Evolutionary conservation across 495 filamentous ascomycete genomes (phyloP), one percentile per base, ranked within the genome.

Genomic region (Penicillium desertorum): DNA sequence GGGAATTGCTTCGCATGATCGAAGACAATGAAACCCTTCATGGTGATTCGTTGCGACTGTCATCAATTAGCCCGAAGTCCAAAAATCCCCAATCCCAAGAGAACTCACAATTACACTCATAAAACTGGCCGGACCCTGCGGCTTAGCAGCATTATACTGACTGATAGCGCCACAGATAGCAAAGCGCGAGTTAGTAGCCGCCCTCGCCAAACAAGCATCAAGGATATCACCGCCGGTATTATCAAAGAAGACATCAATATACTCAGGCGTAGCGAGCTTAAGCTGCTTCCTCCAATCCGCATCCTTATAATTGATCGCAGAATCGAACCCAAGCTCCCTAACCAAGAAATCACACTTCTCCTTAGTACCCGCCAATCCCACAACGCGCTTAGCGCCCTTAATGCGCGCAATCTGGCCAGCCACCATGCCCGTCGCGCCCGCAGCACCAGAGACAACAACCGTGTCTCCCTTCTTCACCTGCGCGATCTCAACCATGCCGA

Each of bases 331-430:
- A 27, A 84, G 62, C 57, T 83, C 75, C 43, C 65, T 54, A 6
- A 72, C 67, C 69, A 85, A 76, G 45, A 80, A 76, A 1, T 66
- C 59, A 46, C 80, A 81, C 52, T 80, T 83, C 5, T 80, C 79
- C 14, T 66, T 60, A 46, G 67, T 76, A 7, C 81, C 81, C 6
- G 80, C 79, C 32, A 84, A 54, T 3, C 81, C 81, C 16, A 84
- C 62, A 4, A 84, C 80, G 43, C 73, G 59, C 66, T 68, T 77
- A 3, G 80, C 80, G 5, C 85, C 86, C 64, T 81, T 78, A 43
- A 85, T 71, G 70, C 84, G 86, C 2, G 83, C 83, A 65, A 89
- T 88, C 72, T 91, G 88, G 4, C 85, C 86, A 12, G 78, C 87
- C 1, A 88, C 77, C 58, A 79, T 83, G 0, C 87, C 88, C 9